These are phyloP conservation scores for Eucalyptus guilfoylei DNA, from an alignment of 345 rosid genomes.

Conservation along the genomic window DNA sequence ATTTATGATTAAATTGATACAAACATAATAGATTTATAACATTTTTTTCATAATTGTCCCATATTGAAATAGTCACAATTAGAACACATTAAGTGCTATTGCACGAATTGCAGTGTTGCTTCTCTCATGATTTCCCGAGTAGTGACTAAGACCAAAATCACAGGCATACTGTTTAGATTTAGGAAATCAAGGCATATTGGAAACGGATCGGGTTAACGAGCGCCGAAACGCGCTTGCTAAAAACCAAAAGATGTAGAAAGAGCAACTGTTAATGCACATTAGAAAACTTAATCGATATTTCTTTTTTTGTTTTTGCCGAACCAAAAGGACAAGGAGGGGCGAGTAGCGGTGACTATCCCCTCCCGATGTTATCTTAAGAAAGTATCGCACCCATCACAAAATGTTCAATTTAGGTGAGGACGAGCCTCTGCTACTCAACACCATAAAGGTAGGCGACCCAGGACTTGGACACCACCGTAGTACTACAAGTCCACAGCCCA, in stretches of 20 bases:
- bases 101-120: neutral
- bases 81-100: neutral
- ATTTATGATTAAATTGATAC: too few species aligned
- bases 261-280: neutral
- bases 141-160: neutral
- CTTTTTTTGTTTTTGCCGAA: neutral
- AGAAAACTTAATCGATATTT: neutral
- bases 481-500: neutral
- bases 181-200: neutral
- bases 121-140: neutral
- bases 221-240: neutral
- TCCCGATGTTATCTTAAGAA: neutral
- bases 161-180: neutral
- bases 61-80: accelerated
- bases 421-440: neutral
- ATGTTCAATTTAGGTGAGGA: neutral
- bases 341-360: neutral
- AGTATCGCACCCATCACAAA: neutral
- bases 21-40: too few species aligned
- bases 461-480: accelerated
- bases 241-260: neutral
- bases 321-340: neutral
- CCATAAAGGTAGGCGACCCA: neutral
- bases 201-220: accelerated
- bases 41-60: neutral